Percentiles rank a stretch among this genome's conserved stretches.
These are phyloP conservation scores for Camelina hispida DNA, from an alignment of 345 rosid species.

Conservation along the genomic window DNA sequence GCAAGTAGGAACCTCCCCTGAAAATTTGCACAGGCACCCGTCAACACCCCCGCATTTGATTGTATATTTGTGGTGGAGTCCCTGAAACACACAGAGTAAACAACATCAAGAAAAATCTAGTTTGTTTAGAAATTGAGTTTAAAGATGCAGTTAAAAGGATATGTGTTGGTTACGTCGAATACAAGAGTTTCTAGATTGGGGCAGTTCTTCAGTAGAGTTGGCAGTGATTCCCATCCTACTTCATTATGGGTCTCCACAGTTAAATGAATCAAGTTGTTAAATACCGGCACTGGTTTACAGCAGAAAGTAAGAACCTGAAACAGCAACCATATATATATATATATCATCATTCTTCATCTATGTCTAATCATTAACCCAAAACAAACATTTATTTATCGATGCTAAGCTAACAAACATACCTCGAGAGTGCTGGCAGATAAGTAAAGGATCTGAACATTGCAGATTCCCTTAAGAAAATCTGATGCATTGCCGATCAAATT, in stretches of 20 bases:
- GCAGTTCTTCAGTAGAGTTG: conserved; percentile 1
- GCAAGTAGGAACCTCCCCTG: conserved; percentile 20
- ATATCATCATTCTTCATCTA: not conserved
- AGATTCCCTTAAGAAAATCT: not conserved
- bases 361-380: not conserved
- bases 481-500: not conserved
- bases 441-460: not conserved
- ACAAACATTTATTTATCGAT: not conserved
- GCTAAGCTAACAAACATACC: not conserved
- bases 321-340: not conserved
- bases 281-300: not conserved
- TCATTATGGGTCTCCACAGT: not conserved
- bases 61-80: not conserved
- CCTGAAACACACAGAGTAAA: not conserved
- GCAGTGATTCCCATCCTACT: conserved; percentile 5
- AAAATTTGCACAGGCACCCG: conserved; percentile 30
- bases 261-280: conserved; percentile 10
- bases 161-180: conserved; percentile 13
- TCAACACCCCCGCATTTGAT: conserved; percentile 4
- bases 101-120: not conserved
- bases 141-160: not conserved
- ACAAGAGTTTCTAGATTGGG: conserved; percentile 6
- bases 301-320: conserved; percentile 13
- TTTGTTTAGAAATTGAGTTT: not conserved
- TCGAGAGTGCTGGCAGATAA: not conserved